Evolutionary conservation across 148 eudicot genomes (phyloP).

Genomic region (Rhododendron mucronatum): DNA sequence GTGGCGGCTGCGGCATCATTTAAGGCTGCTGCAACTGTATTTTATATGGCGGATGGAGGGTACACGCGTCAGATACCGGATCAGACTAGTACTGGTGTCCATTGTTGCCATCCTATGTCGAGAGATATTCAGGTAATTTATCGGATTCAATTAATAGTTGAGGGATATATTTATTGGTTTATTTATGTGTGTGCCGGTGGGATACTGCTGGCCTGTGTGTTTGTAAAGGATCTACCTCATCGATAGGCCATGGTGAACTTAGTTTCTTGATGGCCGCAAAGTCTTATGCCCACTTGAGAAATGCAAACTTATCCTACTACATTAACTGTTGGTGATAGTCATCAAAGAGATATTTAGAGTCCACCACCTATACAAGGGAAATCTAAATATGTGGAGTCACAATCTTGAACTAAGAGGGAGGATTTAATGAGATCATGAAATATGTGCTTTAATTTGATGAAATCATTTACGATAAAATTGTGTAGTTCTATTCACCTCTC

Average conservation of each 20-base stretch:
- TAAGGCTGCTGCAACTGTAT: slow-evolving; percentile 31
- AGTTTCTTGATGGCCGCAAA: neutral
- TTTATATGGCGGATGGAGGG: slow-evolving; percentile 43
- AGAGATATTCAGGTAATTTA: slow-evolving; percentile 75
- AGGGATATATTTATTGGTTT: neutral
- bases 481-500: neutral
- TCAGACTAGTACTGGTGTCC: slow-evolving; percentile 84
- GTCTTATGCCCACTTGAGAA: neutral
- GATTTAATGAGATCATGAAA: neutral
- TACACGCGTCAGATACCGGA: slow-evolving; percentile 55
- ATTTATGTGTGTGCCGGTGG: too few species aligned
- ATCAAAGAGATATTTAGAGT: neutral
- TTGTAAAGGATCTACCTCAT: neutral
- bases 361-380: neutral
- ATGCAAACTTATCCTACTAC: neutral
- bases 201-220: neutral
- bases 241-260: neutral
- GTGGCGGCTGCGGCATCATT: slow-evolving; percentile 37
- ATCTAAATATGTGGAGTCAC: neutral
- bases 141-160: neutral
- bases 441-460: neutral
- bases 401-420: neutral
- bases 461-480: neutral
- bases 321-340: neutral
- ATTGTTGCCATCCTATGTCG: slow-evolving; percentile 82